Conservation (phyloP, 148 eudicot species). For the Rhododendron molle region DNA sequence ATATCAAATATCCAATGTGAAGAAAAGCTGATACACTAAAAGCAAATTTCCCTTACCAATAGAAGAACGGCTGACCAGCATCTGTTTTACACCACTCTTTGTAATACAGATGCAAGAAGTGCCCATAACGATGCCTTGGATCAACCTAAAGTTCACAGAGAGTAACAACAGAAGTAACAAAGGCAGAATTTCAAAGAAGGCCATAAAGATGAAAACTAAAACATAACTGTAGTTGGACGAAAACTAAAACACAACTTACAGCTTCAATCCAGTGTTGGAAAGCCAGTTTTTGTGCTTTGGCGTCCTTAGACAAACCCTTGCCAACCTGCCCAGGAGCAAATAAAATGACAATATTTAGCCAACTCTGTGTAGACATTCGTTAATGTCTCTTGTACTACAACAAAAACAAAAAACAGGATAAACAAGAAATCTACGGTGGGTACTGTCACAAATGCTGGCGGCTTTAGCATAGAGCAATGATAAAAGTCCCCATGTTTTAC, state of each 20-base stretch:
- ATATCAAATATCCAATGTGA: background rate
- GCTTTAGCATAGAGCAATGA: background rate
- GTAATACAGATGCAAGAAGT: conserved; percentile 74
- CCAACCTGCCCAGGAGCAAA: conserved; percentile 59
- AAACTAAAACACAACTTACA: conserved; percentile 33
- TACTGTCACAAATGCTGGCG: background rate
- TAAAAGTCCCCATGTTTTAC: background rate
- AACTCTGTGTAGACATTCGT: background rate
- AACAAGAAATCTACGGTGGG: background rate
- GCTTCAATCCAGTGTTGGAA: conserved; percentile 99
- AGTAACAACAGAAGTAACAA: background rate
- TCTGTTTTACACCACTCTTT: conserved; percentile 70
- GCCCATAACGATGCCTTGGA: conserved; percentile 97
- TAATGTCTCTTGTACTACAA: background rate
- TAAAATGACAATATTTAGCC: background rate
- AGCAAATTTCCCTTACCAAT: conserved; percentile 51
- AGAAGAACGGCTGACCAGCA: conserved; percentile 93
- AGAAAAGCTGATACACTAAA: background rate
- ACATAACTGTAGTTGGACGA: too few species aligned
- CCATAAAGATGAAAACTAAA: background rate
- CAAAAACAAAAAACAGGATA: background rate
- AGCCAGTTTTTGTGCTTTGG: conserved; percentile 83
- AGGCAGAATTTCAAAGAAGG: background rate
- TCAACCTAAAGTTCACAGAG: conserved; percentile 54
- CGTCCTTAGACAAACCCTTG: conserved; percentile 73